A percentile compares a stretch with the other conserved stretches of the same genome.
phyloP scores from a whole-genome alignment of 2,329 filamentous ascomycete genomes.

The Sporothrix humicola region DNA sequence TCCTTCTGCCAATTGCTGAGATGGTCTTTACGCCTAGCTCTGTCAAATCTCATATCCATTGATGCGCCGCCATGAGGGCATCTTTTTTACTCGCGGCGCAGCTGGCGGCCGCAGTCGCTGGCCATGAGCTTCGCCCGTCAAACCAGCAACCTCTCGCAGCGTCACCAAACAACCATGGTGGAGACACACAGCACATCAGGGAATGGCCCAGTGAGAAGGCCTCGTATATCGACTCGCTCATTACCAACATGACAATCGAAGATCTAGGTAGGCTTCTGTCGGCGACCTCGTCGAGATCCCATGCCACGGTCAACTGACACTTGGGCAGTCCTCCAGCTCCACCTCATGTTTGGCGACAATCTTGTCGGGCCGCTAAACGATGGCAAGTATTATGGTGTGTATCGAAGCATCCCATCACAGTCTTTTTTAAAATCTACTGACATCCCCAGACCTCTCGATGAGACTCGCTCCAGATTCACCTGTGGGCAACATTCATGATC shows the following conservation, averaged over 20 bases:
- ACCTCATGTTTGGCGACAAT: conserved; percentile 28
- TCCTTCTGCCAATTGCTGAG: no score
- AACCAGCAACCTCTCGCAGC: background rate
- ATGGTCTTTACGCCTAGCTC: no score
- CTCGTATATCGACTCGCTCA: background rate
- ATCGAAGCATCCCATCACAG: no score
- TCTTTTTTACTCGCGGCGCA: background rate
- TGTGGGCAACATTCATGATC: conserved; percentile 27
- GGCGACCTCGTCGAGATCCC: background rate
- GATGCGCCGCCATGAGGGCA: background rate
- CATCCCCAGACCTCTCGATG: background rate
- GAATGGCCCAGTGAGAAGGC: background rate
- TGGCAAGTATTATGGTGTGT: background rate
- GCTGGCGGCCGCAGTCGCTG: background rate
- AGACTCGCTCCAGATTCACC: conserved; percentile 1
- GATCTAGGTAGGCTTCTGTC: background rate
- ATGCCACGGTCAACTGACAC: background rate
- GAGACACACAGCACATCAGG: background rate
- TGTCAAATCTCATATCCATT: no score
- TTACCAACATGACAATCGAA: conserved; percentile 14
- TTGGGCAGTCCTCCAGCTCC: conserved; percentile 10
- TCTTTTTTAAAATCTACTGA: no score
- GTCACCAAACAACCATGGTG: background rate
- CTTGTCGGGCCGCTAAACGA: background rate
- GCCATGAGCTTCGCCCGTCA: background rate